Evolutionary conservation across 208 protist genomes (phyloP).

Genomic region (Herpetomonas samuelpessoai): DNA sequence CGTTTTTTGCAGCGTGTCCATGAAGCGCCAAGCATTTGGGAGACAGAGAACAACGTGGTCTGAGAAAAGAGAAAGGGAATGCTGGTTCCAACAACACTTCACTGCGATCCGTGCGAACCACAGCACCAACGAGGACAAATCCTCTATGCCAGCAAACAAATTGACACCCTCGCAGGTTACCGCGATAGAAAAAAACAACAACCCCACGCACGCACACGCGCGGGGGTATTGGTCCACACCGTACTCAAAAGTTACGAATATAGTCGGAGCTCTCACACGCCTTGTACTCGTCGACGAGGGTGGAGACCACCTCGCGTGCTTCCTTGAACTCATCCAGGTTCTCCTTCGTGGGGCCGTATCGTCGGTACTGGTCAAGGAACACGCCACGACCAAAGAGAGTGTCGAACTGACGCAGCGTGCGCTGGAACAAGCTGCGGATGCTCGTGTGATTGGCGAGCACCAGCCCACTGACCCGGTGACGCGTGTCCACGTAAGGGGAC

Average conservation of each 20-base stretch:
- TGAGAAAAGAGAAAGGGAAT: too few species aligned
- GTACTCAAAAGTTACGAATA: slow-evolving; percentile 89
- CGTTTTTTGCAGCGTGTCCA: too few species aligned
- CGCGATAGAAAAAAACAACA: too few species aligned
- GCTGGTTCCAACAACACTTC: too few species aligned
- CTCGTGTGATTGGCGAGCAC: slow-evolving; percentile 99
- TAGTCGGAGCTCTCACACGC: slow-evolving; percentile 96
- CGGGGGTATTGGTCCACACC: too few species aligned
- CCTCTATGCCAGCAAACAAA: too few species aligned
- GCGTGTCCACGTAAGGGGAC: slow-evolving; percentile 96
- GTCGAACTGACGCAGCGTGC: slow-evolving; percentile 93
- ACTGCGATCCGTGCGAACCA: too few species aligned
- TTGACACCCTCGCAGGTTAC: too few species aligned
- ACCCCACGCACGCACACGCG: too few species aligned
- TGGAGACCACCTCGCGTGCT: slow-evolving; percentile 91
- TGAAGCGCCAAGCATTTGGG: too few species aligned
- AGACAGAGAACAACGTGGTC: too few species aligned
- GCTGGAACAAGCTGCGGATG: slow-evolving; percentile 94
- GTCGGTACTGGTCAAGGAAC: slow-evolving; percentile 95
- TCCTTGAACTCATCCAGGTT: slow-evolving; percentile 96
- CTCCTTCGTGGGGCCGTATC: slow-evolving; percentile 92
- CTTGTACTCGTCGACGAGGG: slow-evolving; percentile 97
- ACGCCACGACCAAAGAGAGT: slow-evolving; percentile 91
- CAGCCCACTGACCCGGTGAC: slow-evolving; percentile 97
- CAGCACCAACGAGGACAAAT: too few species aligned